These are phyloP conservation scores for Saccharomyces hybrid DNA, from an alignment of 1,139 yeast genomes.

Conservation along the genomic window DNA sequence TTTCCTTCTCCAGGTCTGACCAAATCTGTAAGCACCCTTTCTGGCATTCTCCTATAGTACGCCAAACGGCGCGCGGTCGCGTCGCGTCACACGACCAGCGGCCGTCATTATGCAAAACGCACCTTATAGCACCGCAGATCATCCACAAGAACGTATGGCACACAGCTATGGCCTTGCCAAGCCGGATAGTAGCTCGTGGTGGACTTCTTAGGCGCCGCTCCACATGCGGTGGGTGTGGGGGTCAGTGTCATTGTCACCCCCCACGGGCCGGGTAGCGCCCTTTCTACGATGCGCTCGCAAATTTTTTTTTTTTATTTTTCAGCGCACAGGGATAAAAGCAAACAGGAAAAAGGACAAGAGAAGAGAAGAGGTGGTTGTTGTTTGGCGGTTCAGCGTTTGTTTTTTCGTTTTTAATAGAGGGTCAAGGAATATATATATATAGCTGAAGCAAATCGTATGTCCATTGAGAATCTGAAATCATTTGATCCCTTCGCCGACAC, in stretches of 20 bases:
- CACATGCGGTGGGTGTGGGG: background rate
- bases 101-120: background rate
- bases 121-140: background rate
- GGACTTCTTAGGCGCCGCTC: too few species aligned
- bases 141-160: background rate
- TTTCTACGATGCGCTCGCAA: background rate
- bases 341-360: background rate
- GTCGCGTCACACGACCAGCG: background rate
- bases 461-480: conserved; percentile 95
- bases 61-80: background rate
- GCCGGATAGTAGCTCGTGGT: too few species aligned
- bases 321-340: background rate
- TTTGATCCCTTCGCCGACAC: conserved; percentile 99
- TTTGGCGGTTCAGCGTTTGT: too few species aligned
- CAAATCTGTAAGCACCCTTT: background rate
- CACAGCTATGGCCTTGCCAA: too few species aligned
- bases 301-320: background rate
- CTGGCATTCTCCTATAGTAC: background rate
- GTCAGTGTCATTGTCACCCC: too few species aligned
- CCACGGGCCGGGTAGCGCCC: background rate
- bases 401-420: background rate
- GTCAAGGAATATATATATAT: background rate
- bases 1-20: too few species aligned
- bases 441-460: conserved; percentile 28
- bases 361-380: background rate